Base-by-base conservation (phyloP, 139 green algal species). In the Desmodesmus armatus region DNA sequence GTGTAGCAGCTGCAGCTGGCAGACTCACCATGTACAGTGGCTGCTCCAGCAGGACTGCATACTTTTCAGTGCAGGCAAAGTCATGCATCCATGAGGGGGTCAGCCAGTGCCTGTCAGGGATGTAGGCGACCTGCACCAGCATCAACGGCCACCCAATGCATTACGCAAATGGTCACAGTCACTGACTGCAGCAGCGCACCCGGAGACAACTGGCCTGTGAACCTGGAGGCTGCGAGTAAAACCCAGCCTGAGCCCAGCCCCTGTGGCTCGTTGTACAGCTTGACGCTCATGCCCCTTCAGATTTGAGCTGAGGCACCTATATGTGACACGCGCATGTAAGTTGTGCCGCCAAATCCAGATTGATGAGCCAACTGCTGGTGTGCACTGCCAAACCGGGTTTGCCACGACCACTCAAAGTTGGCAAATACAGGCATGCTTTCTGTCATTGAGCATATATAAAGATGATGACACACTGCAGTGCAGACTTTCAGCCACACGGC, bases 21-120 rank as follows among this genome's bases (percentile, higher is more conserved):
- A 71, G 17, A 9, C 27, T 11, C 69, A 77, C 33, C 25, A 84
- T 15, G 37, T 74, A 73, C 60, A 84, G 77, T 6, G 41, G 76
- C 33, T 82, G 76, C 53, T 82, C 76, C 2, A 82, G 23, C 33
- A 82, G 51, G 13, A 82, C 51, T 2, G 53, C 76, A 43, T 79
- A n/a, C 7, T 89, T 63, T 35, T 90, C 86, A 7, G 88, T 94
- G 40, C 81, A 75, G 3, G 91, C 90, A 66, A 98, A 95, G 77
- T 96, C 93, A 74, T 98, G 95, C 13, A 98, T 88, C 95, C 95
- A 98, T 9, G 89, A 83, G 6, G 94, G 92, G 2, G 88, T 75
- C 6, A 88, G 27, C 17, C 87, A 88, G 25, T 87, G 62, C 2
- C 83, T 75, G 73, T 93, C 90, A 6, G 73, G 73, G 33, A 93